A percentile compares a stretch with the other conserved stretches of the same genome.
Conservation (phyloP, 192 early-diverging fungal genomes). For the Entomortierella lignicola region DNA sequence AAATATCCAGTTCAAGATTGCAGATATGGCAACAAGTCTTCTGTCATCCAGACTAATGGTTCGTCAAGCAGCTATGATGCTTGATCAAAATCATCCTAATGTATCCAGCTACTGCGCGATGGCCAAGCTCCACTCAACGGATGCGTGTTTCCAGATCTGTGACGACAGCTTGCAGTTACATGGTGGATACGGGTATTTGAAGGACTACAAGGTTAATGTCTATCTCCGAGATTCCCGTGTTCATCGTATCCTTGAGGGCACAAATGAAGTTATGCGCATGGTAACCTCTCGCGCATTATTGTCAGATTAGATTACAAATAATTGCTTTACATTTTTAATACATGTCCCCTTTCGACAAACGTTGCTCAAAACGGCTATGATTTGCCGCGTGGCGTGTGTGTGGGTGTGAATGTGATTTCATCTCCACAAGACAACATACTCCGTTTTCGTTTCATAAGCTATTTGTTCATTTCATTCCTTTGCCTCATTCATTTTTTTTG, state of each 20-base stretch:
- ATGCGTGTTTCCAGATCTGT: constrained; percentile 67
- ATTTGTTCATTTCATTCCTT: too few species aligned
- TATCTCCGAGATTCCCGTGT: constrained; percentile 67
- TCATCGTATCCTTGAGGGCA: constrained; percentile 72
- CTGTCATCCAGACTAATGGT: constrained; percentile 63
- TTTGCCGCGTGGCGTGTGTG: too few species aligned
- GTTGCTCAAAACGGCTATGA: too few species aligned
- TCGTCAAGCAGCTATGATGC: constrained; percentile 54
- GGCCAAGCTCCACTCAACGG: constrained; percentile 69
- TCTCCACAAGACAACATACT: too few species aligned
- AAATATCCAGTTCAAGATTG: constrained; percentile 67
- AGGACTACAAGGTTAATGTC: constrained; percentile 70
- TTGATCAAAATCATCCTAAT: constrained; percentile 55
- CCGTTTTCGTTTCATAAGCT: too few species aligned
- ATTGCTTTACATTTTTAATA: too few species aligned
- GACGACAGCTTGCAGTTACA: constrained; percentile 65
- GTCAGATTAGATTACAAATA: constrained; percentile 53
- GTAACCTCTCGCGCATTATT: constrained; percentile 63
- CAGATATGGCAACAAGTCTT: constrained; percentile 66
- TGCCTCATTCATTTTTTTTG: too few species aligned
- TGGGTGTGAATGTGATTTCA: too few species aligned
- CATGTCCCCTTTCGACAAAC: too few species aligned
- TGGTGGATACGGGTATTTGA: constrained; percentile 71
- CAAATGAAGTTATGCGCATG: constrained; percentile 71
- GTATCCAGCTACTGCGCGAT: constrained; percentile 64